Evolutionary conservation across 1,284 basidiomycete species (phyloP).

Genomic region (Moesziomyces sp.): DNA sequence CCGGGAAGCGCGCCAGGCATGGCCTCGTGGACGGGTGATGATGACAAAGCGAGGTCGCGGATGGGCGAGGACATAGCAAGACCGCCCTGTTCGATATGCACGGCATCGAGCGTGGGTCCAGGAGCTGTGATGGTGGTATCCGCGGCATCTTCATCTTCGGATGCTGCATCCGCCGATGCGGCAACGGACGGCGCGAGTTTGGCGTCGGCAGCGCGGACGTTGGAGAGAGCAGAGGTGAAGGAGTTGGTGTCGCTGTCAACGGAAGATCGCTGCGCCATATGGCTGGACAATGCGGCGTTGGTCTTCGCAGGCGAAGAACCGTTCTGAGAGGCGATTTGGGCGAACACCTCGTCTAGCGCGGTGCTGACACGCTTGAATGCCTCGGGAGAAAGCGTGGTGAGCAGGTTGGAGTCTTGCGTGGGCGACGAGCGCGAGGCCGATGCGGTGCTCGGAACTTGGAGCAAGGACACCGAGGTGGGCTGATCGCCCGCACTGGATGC

Average conservation of each 20-base stretch:
- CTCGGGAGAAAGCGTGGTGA: constrained; percentile 54
- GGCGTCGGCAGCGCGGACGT: constrained; percentile 16
- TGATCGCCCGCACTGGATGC: background rate
- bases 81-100: constrained; percentile 14
- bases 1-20: constrained; percentile 10
- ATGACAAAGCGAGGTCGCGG: background rate
- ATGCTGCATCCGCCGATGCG: background rate
- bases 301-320: constrained; percentile 6
- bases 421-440: constrained; percentile 7
- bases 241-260: constrained; percentile 49
- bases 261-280: constrained; percentile 24
- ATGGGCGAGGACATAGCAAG: constrained; percentile 11
- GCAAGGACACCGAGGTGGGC: background rate
- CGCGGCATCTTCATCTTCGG: constrained; percentile 9
- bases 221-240: constrained; percentile 48
- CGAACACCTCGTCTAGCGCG: constrained; percentile 60
- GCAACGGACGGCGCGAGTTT: background rate
- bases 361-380: constrained; percentile 62
- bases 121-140: constrained; percentile 16
- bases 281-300: background rate
- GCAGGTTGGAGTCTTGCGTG: constrained; percentile 30
- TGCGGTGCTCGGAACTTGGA: constrained; percentile 11
- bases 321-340: constrained; percentile 43
- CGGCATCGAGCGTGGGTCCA: constrained; percentile 13
- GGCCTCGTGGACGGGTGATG: constrained; percentile 5